These are phyloP conservation scores for Kwoniella dejecticola DNA, from an alignment of 768 basidiomycete species.

Conservation along the genomic window DNA sequence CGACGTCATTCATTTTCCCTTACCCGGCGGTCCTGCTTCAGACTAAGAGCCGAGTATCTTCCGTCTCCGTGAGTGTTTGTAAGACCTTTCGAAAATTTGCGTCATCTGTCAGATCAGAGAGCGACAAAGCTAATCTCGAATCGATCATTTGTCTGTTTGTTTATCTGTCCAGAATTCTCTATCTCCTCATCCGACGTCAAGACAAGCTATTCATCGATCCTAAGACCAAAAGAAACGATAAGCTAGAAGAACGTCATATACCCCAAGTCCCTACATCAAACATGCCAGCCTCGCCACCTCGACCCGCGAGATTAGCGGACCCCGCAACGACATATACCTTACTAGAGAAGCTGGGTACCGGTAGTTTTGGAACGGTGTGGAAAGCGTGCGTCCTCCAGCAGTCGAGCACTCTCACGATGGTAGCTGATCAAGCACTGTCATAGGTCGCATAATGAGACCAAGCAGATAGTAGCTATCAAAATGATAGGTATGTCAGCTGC, in stretches of 20 bases:
- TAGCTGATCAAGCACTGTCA: not conserved
- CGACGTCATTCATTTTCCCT: not conserved
- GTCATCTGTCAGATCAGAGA: too few relatives aligned
- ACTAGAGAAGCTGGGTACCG: constrained; percentile 93
- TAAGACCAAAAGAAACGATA: too few relatives aligned
- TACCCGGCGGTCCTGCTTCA: not conserved
- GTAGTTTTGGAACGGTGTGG: constrained; percentile 95
- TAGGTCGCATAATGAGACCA: constrained; percentile 83
- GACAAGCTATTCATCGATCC: too few relatives aligned
- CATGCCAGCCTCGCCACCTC: constrained; percentile 16
- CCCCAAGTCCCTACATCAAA: not conserved
- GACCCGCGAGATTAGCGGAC: constrained; percentile 56
- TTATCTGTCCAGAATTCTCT: too few relatives aligned
- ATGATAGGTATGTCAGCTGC: constrained; percentile 76
- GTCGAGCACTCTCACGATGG: not conserved
- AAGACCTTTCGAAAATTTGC: not conserved
- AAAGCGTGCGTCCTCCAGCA: constrained; percentile 64
- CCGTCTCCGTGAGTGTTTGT: not conserved
- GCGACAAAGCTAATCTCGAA: too few relatives aligned
- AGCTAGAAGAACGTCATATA: too few relatives aligned
- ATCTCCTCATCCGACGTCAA: too few relatives aligned
- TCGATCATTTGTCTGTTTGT: too few relatives aligned
- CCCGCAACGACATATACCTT: constrained; percentile 89
- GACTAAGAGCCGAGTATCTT: not conserved
- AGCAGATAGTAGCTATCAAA: constrained; percentile 95